Evolutionary conservation across 2,329 filamentous ascomycete species (phyloP), one percentile per base, ranked within the genome.

Genomic region (Colletotrichum somersetense): DNA sequence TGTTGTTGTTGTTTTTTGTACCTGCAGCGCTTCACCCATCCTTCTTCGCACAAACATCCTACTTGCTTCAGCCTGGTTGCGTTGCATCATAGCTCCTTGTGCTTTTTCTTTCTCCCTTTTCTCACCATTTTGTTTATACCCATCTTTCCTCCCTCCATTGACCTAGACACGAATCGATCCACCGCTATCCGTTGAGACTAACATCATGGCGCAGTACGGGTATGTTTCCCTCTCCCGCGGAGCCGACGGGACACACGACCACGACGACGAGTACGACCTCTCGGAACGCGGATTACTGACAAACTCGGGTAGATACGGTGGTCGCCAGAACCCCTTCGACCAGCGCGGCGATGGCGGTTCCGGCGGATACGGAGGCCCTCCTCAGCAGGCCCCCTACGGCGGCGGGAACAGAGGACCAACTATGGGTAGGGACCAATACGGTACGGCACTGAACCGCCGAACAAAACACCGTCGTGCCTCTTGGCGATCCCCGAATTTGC

Each of bases 271-370:
- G 67, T 73, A 72, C 63, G 59, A 67, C 35, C 72, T 62, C 53
- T 69, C 65, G 56, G 33, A 62, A 33, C 63, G 55, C 66, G 65
- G 66, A 62, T 52, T 58, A 68, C 63, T 67, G 72, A 76, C 81
- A 85, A 77, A 85, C 80, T 59, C 42, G 23, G 72, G 46, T 78
- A 91, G 87, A 82, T 90, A 90, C 83, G 85, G 86, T 74, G 84
- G 83, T 68, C 81, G 81, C 76, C 80, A 82, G 73, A 90, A 91
- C 81, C 89, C 89, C 67, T 91, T 88, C 77, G 89, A 90, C 77
- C 83, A 91, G 77, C 30, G 30, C 30, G 83, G 86, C 78, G 84
- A 84, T 72, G 81, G 79, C 46, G 76, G 77, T 38, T 58, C 67
- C 11, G 76, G 75, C 62, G 78, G 78, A 64, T 82, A 81, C 58